Percentiles rank a stretch among this genome's conserved stretches.
Evolutionary conservation across 768 basidiomycete genomes (phyloP).

Genomic region (Lanmaoa rubissima): DNA sequence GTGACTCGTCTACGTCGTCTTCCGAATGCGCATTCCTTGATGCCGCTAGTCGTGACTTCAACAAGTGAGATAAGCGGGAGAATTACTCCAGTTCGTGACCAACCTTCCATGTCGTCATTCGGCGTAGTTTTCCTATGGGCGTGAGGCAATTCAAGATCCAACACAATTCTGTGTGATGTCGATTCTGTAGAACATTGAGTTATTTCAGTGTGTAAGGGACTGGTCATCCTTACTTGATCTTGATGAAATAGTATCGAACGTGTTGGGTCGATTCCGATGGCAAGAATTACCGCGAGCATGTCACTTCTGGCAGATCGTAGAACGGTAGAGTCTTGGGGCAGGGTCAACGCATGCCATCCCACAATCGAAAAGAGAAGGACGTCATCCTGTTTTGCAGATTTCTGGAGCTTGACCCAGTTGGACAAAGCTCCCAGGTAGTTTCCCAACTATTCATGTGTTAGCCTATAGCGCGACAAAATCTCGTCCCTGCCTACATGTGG

Average conservation of each 20-base stretch:
- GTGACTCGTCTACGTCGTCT: slow-evolving; percentile 76
- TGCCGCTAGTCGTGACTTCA: slow-evolving; percentile 70
- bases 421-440: slow-evolving; percentile 90
- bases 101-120: slow-evolving; percentile 99
- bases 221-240: slow-evolving; percentile 65
- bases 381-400: slow-evolving; percentile 54
- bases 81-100: slow-evolving; percentile 3
- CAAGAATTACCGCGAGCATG: slow-evolving; percentile 80
- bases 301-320: slow-evolving; percentile 65
- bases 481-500: slow-evolving; percentile 63
- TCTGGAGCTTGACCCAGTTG: slow-evolving; percentile 86
- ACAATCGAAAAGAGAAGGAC: slow-evolving; percentile 82
- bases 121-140: slow-evolving; percentile 73
- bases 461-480: not conserved
- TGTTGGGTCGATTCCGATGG: slow-evolving; percentile 80
- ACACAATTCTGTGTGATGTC: slow-evolving; percentile 78
- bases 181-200: slow-evolving; percentile 51
- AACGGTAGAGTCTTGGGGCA: slow-evolving; percentile 76
- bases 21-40: slow-evolving; percentile 72
- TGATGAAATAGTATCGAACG: slow-evolving; percentile 81
- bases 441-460: slow-evolving; percentile 59
- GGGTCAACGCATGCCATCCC: slow-evolving; percentile 91
- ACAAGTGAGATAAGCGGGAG: not conserved
- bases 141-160: slow-evolving; percentile 90
- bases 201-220: not conserved